A percentile compares a stretch with the other conserved stretches of the same genome.
These are phyloP conservation scores for Termitomyces sp. DNA, from an alignment of 768 basidiomycete genomes.

Conservation along the genomic window DNA sequence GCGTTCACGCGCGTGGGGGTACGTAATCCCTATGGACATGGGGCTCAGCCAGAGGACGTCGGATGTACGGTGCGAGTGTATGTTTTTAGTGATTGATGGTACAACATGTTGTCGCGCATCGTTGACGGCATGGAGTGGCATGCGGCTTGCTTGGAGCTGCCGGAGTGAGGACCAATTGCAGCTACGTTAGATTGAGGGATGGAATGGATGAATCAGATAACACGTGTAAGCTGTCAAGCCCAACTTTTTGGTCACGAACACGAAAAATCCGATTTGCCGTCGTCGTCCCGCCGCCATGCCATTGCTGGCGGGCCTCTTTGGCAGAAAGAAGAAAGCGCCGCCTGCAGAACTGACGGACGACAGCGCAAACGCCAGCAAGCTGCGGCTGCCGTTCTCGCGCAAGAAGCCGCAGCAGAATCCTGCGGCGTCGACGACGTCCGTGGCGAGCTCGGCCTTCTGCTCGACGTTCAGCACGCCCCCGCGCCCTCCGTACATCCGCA, in stretches of 20 bases:
- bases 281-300: constrained; percentile 25
- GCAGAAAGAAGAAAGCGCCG: constrained; percentile 32
- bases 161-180: too few species aligned
- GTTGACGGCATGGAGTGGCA: too few species aligned
- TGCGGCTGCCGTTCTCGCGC: constrained; percentile 37
- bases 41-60: too few species aligned
- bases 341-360: constrained; percentile 23
- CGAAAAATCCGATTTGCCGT: neutral
- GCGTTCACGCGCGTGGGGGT: too few species aligned
- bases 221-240: neutral
- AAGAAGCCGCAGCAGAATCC: constrained; percentile 23
- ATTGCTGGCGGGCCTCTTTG: constrained; percentile 35
- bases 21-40: too few species aligned
- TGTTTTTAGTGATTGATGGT: too few species aligned
- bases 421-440: constrained; percentile 18
- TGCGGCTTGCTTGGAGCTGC: too few species aligned
- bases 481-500: constrained; percentile 27
- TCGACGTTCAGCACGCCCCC: constrained; percentile 23
- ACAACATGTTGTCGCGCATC: too few species aligned
- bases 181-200: too few species aligned
- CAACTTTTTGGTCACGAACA: neutral
- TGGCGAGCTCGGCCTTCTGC: constrained; percentile 16
- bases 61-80: too few species aligned
- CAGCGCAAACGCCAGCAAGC: constrained; percentile 21
- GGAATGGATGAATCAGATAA: too few species aligned